Conservation (phyloP, 2,329 filamentous ascomycete genomes). For the Penicillium sp. region DNA sequence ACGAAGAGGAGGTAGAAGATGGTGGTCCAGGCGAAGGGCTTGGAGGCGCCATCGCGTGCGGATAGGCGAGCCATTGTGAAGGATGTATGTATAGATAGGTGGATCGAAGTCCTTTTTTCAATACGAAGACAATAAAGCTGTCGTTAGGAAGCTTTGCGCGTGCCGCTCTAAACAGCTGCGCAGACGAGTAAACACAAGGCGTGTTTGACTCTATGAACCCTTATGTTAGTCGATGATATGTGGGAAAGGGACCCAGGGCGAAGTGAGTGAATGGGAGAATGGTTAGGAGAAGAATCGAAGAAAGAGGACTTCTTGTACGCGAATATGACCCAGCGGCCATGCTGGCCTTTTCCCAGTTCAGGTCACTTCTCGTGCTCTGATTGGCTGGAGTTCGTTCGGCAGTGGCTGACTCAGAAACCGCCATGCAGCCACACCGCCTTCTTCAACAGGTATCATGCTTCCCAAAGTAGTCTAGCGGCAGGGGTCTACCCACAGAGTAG, state of each 20-base stretch:
- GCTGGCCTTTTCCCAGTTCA: constrained; percentile 45
- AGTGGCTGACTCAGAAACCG: constrained; percentile 30
- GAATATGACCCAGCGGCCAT: constrained; percentile 39
- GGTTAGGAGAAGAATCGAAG: constrained; percentile 17
- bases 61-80: constrained; percentile 59
- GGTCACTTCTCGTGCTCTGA: constrained; percentile 40
- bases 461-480: neutral
- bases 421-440: constrained; percentile 22
- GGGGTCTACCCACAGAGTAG: constrained; percentile 8
- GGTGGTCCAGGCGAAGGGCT: constrained; percentile 75
- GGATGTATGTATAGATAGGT: constrained; percentile 13
- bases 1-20: constrained; percentile 89
- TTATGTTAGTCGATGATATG: constrained; percentile 9
- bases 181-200: constrained; percentile 12
- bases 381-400: constrained; percentile 29
- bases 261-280: constrained; percentile 23
- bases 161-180: constrained; percentile 10
- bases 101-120: constrained; percentile 13
- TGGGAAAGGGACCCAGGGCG: constrained; percentile 17
- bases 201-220: constrained; percentile 22
- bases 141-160: constrained; percentile 9
- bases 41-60: constrained; percentile 59
- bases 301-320: constrained; percentile 34
- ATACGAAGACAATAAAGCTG: constrained; percentile 13
- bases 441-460: neutral